Evolutionary conservation across 352 stramenopile genomes (phyloP).

Genomic region (Phytophthora kernoviae): DNA sequence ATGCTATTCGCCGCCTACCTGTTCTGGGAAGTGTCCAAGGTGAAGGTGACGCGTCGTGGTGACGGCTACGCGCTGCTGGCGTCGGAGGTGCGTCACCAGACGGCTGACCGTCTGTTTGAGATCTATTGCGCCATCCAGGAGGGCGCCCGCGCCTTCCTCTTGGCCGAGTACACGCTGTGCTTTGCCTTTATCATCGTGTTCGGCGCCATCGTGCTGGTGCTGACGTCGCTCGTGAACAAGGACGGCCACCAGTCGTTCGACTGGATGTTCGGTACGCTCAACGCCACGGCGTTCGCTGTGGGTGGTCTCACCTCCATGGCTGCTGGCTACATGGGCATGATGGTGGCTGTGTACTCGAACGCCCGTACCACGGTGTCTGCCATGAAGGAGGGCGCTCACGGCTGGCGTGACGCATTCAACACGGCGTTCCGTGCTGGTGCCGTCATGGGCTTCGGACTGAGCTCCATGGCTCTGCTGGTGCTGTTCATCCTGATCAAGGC

Average conservation of each 20-base stretch:
- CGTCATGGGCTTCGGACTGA: slow-evolving; percentile 99
- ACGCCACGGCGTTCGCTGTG: slow-evolving; percentile 96
- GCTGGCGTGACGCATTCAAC: slow-evolving; percentile 98
- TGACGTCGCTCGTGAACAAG: slow-evolving; percentile 92
- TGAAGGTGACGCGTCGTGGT: slow-evolving; percentile 85
- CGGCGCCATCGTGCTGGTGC: slow-evolving; percentile 86
- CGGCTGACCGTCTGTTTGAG: slow-evolving; percentile 85
- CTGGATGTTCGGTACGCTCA: slow-evolving; percentile 94
- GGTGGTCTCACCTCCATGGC: slow-evolving; percentile 98
- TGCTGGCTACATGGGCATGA: slow-evolving; percentile 99
- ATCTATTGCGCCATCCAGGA: slow-evolving; percentile 98
- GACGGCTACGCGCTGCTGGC: slow-evolving; percentile 83
- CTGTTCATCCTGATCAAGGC: slow-evolving; percentile 96
- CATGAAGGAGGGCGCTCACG: slow-evolving; percentile 92
- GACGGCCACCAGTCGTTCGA: slow-evolving; percentile 72
- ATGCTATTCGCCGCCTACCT: slow-evolving; percentile 84
- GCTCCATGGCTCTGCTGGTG: slow-evolving; percentile 96
- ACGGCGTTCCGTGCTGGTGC: slow-evolving; percentile 97
- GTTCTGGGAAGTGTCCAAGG: slow-evolving; percentile 90
- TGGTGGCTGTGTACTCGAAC: slow-evolving; percentile 99
- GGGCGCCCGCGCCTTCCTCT: slow-evolving; percentile 97
- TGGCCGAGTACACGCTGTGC: slow-evolving; percentile 98
- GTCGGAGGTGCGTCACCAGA: slow-evolving; percentile 79
- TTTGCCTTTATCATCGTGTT: slow-evolving; percentile 96
- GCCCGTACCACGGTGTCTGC: slow-evolving; percentile 97